These are phyloP conservation scores for Leucoagaricus sp. DNA, from an alignment of 1,284 basidiomycete genomes.

Conservation along the genomic window DNA sequence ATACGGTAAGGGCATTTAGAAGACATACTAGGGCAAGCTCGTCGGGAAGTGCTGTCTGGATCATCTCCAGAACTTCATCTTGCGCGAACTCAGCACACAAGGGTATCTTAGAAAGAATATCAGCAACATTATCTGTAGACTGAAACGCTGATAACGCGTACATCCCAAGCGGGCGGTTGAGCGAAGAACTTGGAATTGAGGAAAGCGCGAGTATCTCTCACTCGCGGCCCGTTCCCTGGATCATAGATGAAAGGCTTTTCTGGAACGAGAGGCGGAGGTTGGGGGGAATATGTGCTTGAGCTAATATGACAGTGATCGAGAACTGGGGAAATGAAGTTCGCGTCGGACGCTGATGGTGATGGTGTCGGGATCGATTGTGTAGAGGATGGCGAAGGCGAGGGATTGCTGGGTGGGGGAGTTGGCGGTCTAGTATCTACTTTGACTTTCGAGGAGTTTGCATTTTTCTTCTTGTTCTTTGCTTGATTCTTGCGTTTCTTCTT, in stretches of 20 bases:
- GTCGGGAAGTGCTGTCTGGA: conserved; percentile 64
- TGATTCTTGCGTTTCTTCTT: conserved; percentile 27
- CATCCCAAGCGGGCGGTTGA: conserved; percentile 56
- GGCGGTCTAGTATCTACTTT: background rate
- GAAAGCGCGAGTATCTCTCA: conserved; percentile 61
- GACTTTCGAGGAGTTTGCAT: conserved; percentile 12
- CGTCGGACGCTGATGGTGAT: conserved; percentile 9
- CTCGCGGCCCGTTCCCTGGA: conserved; percentile 75
- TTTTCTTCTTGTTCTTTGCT: conserved; percentile 25
- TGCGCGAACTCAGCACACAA: conserved; percentile 74
- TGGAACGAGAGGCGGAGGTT: background rate
- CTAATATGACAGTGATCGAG: background rate
- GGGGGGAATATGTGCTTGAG: background rate
- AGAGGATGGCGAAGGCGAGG: conserved; percentile 14
- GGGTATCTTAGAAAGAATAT: conserved; percentile 37
- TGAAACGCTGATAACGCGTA: conserved; percentile 20
- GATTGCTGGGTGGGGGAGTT: conserved; percentile 18
- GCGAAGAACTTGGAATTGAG: conserved; percentile 61
- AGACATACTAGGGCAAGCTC: conserved; percentile 66
- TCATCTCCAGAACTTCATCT: conserved; percentile 70
- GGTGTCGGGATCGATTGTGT: conserved; percentile 16
- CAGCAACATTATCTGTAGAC: background rate
- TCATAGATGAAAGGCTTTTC: conserved; percentile 57
- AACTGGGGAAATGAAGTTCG: background rate
- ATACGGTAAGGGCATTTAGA: background rate